phyloP scores from a whole-genome alignment of 768 basidiomycete species.

The Russula sp. region DNA sequence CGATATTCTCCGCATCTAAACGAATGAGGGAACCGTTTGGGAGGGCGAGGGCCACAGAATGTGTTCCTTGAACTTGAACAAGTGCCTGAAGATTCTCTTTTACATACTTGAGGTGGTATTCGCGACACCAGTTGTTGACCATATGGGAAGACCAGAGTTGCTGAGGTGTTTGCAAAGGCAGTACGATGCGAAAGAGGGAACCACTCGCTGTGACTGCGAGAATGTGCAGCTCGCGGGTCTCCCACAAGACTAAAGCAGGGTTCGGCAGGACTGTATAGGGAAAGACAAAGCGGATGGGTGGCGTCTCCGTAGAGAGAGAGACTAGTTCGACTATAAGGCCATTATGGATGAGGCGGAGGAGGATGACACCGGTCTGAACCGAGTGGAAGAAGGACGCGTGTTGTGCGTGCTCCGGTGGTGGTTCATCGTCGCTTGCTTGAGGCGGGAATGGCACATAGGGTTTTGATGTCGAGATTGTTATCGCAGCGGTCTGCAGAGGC shows the following conservation, averaged over 20 bases:
- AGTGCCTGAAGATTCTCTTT: constrained; percentile 41
- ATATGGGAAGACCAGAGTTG: constrained; percentile 31
- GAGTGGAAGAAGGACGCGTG: constrained; percentile 58
- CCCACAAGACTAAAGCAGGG: constrained; percentile 59
- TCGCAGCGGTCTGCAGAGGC: constrained; percentile 47
- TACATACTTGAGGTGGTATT: constrained; percentile 59
- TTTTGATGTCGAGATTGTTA: constrained; percentile 58
- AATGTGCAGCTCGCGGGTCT: constrained; percentile 58
- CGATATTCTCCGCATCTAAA: constrained; percentile 60
- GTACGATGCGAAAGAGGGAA: constrained; percentile 67
- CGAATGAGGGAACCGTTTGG: constrained; percentile 64
- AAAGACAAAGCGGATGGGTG: constrained; percentile 74
- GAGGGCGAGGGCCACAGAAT: constrained; percentile 62
- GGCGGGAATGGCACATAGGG: constrained; percentile 51
- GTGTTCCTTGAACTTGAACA: constrained; percentile 61
- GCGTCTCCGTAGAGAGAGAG: constrained; percentile 62
- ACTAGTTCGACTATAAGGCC: constrained; percentile 72
- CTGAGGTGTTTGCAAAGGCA: constrained; percentile 49
- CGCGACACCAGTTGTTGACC: constrained; percentile 56
- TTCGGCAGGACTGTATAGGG: constrained; percentile 63
- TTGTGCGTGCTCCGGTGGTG: constrained; percentile 70
- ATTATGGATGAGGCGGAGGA: constrained; percentile 71
- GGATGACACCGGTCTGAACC: constrained; percentile 57
- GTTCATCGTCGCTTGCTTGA: constrained; percentile 40
- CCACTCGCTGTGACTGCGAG: constrained; percentile 63